Percentiles rank a stretch among this genome's conserved stretches.
These are phyloP conservation scores for Apophysomyces sp. DNA, from an alignment of 371 early-diverging fungal species.

Conservation along the genomic window DNA sequence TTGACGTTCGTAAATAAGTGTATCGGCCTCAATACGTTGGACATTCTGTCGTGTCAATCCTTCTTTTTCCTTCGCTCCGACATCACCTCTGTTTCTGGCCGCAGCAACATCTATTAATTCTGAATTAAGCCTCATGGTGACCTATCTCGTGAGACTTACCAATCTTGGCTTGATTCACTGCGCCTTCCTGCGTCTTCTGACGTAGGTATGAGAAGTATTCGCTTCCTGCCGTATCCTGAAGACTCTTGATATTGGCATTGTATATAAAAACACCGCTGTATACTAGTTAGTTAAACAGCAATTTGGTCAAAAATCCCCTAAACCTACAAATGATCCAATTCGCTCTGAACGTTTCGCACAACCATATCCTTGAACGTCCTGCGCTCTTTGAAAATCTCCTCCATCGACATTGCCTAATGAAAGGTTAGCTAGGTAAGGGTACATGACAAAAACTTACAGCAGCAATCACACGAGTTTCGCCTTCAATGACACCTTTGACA, in stretches of 20 bases:
- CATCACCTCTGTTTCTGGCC: conserved; percentile 42
- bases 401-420: conserved; percentile 36
- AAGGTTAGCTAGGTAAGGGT: neutral
- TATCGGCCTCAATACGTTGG: conserved; percentile 36
- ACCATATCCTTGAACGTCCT: conserved; percentile 39
- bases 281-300: neutral
- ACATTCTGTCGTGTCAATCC: conserved; percentile 35
- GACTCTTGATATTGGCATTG: conserved; percentile 54
- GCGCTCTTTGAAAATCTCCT: conserved; percentile 51
- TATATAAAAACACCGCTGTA: conserved; percentile 43
- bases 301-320: neutral
- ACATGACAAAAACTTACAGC: conserved; percentile 13
- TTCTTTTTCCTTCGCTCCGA: conserved; percentile 46
- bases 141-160: conserved; percentile 30
- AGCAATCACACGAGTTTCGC: conserved; percentile 57
- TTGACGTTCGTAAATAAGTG: conserved; percentile 41
- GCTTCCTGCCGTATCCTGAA: conserved; percentile 43
- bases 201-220: conserved; percentile 54
- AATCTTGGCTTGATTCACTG: conserved; percentile 57
- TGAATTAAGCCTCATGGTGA: conserved; percentile 24
- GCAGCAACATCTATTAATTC: conserved; percentile 39
- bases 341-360: conserved; percentile 42
- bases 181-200: conserved; percentile 46
- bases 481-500: conserved; percentile 56
- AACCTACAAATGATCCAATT: conserved; percentile 47